Base-by-base conservation (phyloP, 441 rosid species). In the Euphorbia corollata region DNA sequence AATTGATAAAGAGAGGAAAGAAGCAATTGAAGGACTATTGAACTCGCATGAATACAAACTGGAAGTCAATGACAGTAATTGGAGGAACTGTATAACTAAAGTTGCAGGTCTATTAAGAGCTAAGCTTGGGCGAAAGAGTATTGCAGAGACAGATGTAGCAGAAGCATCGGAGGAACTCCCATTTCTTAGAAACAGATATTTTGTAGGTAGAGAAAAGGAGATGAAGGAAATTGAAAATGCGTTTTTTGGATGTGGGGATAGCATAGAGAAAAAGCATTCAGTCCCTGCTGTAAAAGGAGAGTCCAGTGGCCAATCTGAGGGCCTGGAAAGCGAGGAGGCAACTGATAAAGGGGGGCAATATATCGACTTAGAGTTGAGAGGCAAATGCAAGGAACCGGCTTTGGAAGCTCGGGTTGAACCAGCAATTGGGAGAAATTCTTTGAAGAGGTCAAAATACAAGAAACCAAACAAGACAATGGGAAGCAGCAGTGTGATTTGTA, bases 171-270 rank as follows among this genome's bases (percentile, higher is more conserved):
- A 87, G 73, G 96, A 88, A 78, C 82, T 90, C 54, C 89, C 96
- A 23, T 90, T 88, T 27, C 85, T 86, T 4, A 85, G 87, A 67
- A 92, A 87, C 80, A 79, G 80, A 65, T 71, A 51, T 63, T 88
- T 90, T 75, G 82, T 85, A 8, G 98, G 96, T 56, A 83, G 98
- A 81, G 94, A 88, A 63, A 85, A 85, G 73, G 92, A 88, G 79
- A 81, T 88, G 2, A 38, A 34, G 59, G 98, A 88, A 72, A 82
- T 92, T 67, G 97, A 92, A 77, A 78, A 74, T 48, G 84, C 90
- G 32, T 75, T 92, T 3, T 92, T 92, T 71, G 93, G 96, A 55
- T 71, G 68, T 41, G 85, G 78, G 59, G 91, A 83, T 61, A 51
- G 65, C 75, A 32, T 67, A 7, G 96, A 86, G 68, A 80, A 81